phyloP scores from a whole-genome alignment of 2,329 filamentous ascomycete species.

The Monosporascus sp. region DNA sequence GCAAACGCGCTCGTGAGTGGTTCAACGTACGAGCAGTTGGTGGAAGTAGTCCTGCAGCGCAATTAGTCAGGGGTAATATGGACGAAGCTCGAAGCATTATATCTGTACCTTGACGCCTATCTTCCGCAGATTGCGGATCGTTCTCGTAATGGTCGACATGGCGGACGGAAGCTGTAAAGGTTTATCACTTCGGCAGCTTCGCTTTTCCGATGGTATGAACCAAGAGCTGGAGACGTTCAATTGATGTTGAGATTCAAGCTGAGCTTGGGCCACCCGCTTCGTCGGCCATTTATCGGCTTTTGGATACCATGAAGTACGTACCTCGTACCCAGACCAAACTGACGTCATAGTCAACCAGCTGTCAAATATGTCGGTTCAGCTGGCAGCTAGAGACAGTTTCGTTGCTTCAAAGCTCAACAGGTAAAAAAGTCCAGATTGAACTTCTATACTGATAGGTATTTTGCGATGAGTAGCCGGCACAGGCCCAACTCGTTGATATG shows the following conservation, averaged over 20 bases:
- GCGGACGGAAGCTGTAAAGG: slow-evolving; percentile 32
- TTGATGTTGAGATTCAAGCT: background rate
- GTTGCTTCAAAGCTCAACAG: background rate
- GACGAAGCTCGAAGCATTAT: background rate
- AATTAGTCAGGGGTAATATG: slow-evolving; percentile 30
- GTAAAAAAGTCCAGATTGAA: background rate
- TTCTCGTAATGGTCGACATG: slow-evolving; percentile 92
- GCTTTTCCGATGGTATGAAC: background rate
- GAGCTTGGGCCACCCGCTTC: background rate
- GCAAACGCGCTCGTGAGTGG: slow-evolving; percentile 18
- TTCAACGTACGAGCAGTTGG: slow-evolving; percentile 78
- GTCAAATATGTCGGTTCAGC: background rate
- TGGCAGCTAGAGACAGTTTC: background rate
- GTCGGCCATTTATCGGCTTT: background rate
- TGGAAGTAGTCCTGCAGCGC: slow-evolving; percentile 72
- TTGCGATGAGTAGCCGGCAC: background rate
- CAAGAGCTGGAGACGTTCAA: background rate
- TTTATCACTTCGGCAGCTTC: slow-evolving; percentile 16
- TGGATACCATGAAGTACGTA: no score
- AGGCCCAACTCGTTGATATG: slow-evolving; percentile 13
- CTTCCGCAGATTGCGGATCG: slow-evolving; percentile 78
- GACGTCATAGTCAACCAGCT: background rate
- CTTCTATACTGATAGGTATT: background rate
- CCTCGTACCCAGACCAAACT: no score
- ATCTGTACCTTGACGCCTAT: slow-evolving; percentile 75